Conservation (phyloP, 371 early-diverging fungal genomes). For the Mucor mucedo region DNA sequence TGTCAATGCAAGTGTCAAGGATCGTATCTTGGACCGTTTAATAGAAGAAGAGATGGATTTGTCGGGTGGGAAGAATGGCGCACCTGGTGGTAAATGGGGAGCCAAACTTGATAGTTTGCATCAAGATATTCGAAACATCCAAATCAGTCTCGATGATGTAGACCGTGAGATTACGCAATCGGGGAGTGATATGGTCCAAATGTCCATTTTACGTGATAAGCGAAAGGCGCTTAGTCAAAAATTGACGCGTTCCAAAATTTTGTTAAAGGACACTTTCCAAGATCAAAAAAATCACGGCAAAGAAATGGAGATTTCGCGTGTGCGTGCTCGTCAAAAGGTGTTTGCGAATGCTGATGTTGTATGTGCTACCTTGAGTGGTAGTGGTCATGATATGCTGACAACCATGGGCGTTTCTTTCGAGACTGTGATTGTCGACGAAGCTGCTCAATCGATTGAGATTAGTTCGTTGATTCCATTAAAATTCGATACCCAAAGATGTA, state of each 20-base stretch:
- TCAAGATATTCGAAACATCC: conserved; percentile 45
- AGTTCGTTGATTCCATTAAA: conserved; percentile 90
- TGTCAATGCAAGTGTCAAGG: conserved; percentile 74
- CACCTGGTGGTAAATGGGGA: conserved; percentile 28
- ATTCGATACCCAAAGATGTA: conserved; percentile 80
- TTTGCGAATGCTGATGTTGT: conserved; percentile 76
- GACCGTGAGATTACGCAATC: conserved; percentile 53
- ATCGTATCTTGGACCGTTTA: conserved; percentile 71
- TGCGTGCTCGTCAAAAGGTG: conserved; percentile 70
- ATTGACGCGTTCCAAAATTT: conserved; percentile 39
- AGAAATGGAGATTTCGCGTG: conserved; percentile 56
- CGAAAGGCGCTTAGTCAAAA: conserved; percentile 33
- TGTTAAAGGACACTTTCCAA: conserved; percentile 50
- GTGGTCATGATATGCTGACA: conserved; percentile 85
- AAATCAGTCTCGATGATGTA: conserved; percentile 58
- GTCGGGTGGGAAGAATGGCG: conserved; percentile 19
- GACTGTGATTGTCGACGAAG: conserved; percentile 96
- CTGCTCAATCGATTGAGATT: conserved; percentile 95
- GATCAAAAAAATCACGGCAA: conserved; percentile 49
- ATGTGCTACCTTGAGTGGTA: conserved; percentile 84
- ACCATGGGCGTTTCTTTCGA: conserved; percentile 68
- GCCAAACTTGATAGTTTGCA: conserved; percentile 31
- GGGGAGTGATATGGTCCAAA: conserved; percentile 32
- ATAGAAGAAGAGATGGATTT: conserved; percentile 59
- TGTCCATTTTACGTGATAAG: conserved; percentile 35